A percentile compares a stretch with the other conserved stretches of the same genome.
phyloP scores from a whole-genome alignment of 371 early-diverging fungal species.

The Mucor saturninus region DNA sequence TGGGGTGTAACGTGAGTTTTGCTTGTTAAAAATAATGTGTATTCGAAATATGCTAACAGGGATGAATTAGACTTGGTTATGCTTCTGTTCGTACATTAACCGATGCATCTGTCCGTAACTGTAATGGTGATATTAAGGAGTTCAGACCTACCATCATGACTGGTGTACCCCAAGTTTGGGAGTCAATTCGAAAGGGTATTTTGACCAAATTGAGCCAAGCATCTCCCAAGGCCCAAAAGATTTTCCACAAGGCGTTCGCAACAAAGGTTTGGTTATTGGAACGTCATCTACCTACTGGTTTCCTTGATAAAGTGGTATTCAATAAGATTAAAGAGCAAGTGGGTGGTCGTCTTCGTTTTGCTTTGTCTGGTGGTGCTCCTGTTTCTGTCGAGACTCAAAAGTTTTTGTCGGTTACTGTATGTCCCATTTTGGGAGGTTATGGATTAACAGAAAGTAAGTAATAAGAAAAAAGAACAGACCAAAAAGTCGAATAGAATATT shows the following conservation, averaged over 20 bases:
- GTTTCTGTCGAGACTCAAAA: conserved; percentile 83
- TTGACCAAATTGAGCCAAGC: conserved; percentile 69
- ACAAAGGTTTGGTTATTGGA: conserved; percentile 79
- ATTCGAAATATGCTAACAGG: background rate
- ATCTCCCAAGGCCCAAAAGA: conserved; percentile 66
- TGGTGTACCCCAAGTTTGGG: conserved; percentile 94
- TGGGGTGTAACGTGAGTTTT: conserved; percentile 64
- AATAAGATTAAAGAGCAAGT: conserved; percentile 87
- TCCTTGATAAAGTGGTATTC: conserved; percentile 88
- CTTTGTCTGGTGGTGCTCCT: conserved; percentile 95
- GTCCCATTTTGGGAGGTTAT: conserved; percentile 90
- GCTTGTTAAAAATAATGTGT: background rate
- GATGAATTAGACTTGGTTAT: conserved; percentile 74
- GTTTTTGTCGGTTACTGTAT: conserved; percentile 84
- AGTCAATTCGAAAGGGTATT: conserved; percentile 89
- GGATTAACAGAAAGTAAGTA: conserved; percentile 64
- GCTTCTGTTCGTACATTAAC: conserved; percentile 87
- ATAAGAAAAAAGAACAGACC: background rate
- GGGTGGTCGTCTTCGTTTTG: conserved; percentile 91
- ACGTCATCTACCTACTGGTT: conserved; percentile 67
- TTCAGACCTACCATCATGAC: conserved; percentile 91
- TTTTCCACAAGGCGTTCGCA: conserved; percentile 78
- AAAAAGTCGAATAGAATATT: background rate
- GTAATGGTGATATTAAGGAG: conserved; percentile 94
- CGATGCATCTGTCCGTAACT: conserved; percentile 89